A percentile compares a stretch with the other conserved stretches of the same genome.
Evolutionary conservation across 495 filamentous ascomycete genomes (phyloP).

Genomic region (Penicillium soppii): DNA sequence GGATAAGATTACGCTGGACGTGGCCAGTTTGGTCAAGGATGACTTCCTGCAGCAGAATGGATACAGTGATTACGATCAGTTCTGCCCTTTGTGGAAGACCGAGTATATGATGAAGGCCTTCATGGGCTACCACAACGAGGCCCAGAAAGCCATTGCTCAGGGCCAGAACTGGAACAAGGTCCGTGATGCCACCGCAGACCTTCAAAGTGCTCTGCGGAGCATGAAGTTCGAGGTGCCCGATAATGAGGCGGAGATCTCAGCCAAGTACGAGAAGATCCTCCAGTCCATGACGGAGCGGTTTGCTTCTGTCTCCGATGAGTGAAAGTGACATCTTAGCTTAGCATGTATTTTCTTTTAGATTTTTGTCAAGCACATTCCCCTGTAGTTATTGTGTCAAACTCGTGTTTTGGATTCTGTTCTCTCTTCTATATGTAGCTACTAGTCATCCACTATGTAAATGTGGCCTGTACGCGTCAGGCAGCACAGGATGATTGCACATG

Average conservation of each 20-base stretch:
- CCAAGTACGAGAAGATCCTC: conserved; percentile 90
- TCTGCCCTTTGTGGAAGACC: conserved; percentile 99
- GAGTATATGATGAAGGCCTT: conserved; percentile 99
- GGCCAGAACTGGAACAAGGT: conserved; percentile 91
- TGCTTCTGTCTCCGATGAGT: conserved; percentile 91
- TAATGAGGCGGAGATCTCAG: conserved; percentile 69
- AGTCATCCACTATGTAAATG: neutral
- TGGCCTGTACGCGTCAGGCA: conserved; percentile 1
- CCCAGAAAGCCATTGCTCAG: conserved; percentile 89
- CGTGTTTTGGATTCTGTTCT: conserved; percentile 9
- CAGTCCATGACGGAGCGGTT: conserved; percentile 95
- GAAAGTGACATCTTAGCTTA: conserved; percentile 31
- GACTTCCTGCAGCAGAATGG: conserved; percentile 99
- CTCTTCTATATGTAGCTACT: neutral
- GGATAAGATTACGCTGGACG: conserved; percentile 97
- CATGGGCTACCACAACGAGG: conserved; percentile 96
- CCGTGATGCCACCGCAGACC: conserved; percentile 81
- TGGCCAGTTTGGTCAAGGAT: conserved; percentile 90
- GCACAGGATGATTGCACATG: neutral
- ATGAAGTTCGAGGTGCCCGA: conserved; percentile 96
- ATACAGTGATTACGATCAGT: conserved; percentile 98
- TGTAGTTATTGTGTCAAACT: conserved; percentile 37
- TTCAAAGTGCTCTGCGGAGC: conserved; percentile 75
- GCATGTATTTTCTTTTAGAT: conserved; percentile 25
- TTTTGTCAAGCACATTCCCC: conserved; percentile 38